Percentiles rank a stretch among this genome's conserved stretches.
Conservation (phyloP, 2,329 filamentous ascomycete genomes). For the Davidsoniella australis region DNA sequence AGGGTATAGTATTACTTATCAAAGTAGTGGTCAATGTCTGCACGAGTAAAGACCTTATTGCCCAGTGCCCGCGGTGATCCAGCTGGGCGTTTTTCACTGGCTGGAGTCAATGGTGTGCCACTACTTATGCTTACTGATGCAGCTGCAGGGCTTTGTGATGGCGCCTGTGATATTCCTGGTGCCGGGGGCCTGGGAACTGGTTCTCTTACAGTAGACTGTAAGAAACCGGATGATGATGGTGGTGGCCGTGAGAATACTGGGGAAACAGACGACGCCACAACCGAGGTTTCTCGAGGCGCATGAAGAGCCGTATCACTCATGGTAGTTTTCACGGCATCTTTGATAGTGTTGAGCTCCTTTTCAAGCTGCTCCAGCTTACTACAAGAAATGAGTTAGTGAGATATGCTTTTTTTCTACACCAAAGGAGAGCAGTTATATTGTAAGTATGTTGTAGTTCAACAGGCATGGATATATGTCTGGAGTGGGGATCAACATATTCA, state of each 20-base stretch:
- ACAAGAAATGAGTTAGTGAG: neutral
- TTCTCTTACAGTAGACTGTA: neutral
- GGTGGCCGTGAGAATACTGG: neutral
- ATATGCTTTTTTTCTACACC: too few relatives aligned
- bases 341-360: slow-evolving; percentile 37
- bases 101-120: neutral
- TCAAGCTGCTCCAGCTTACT: slow-evolving; percentile 39
- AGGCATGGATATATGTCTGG: too few relatives aligned
- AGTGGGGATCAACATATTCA: too few relatives aligned
- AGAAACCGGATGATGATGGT: neutral
- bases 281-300: neutral
- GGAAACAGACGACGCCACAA: neutral
- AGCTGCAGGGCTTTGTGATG: neutral
- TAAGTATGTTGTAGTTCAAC: neutral
- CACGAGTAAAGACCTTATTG: slow-evolving; percentile 30
- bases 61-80: slow-evolving; percentile 19
- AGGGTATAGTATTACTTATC: slow-evolving; percentile 23
- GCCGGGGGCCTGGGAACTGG: neutral
- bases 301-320: slow-evolving; percentile 5
- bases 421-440: neutral
- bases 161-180: neutral
- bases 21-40: slow-evolving; percentile 40
- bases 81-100: neutral
- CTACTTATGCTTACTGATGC: neutral
- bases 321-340: slow-evolving; percentile 28